Evolutionary conservation across 495 filamentous ascomycete species (phyloP).

Genomic region (Penicillium cataractarum): DNA sequence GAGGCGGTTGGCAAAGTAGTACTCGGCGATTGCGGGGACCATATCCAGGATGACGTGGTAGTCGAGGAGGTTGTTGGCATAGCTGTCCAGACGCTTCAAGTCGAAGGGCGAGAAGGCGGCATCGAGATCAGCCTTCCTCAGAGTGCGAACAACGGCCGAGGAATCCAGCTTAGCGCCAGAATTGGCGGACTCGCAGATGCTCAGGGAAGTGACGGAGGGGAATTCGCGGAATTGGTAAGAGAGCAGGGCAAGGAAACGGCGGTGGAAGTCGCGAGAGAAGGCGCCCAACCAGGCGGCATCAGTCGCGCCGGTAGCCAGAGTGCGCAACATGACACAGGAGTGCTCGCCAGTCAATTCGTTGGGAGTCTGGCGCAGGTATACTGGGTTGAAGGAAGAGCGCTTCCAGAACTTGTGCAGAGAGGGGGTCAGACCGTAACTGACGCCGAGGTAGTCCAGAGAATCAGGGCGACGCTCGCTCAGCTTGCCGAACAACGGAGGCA

Average conservation of each 20-base stretch:
- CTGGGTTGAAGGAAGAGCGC: slow-evolving; percentile 77
- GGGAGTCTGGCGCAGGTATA: slow-evolving; percentile 93
- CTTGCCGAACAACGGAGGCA: slow-evolving; percentile 92
- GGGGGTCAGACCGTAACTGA: slow-evolving; percentile 90
- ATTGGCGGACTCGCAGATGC: slow-evolving; percentile 84
- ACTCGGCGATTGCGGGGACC: slow-evolving; percentile 74
- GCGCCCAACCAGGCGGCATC: slow-evolving; percentile 85
- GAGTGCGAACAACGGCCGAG: slow-evolving; percentile 48
- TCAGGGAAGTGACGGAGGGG: slow-evolving; percentile 76
- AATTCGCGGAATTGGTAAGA: slow-evolving; percentile 93
- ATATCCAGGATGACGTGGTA: slow-evolving; percentile 97
- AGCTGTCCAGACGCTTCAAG: slow-evolving; percentile 89
- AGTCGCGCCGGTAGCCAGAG: slow-evolving; percentile 58
- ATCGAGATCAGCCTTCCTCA: slow-evolving; percentile 77
- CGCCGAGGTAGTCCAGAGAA: slow-evolving; percentile 86
- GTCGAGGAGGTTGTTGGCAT: slow-evolving; percentile 94
- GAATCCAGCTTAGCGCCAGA: slow-evolving; percentile 65
- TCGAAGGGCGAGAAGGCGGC: slow-evolving; percentile 83
- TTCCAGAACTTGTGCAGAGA: slow-evolving; percentile 98
- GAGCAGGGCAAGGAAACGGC: slow-evolving; percentile 82
- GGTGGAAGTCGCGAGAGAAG: slow-evolving; percentile 90
- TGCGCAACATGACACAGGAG: slow-evolving; percentile 94
- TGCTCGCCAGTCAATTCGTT: slow-evolving; percentile 98
- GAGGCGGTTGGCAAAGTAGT: slow-evolving; percentile 82
- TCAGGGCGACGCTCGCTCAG: slow-evolving; percentile 82